Evolutionary conservation across 805 yeast genomes (phyloP), one percentile per base, ranked within the genome.

Genomic region (Metschnikowia aberdeeniae): DNA sequence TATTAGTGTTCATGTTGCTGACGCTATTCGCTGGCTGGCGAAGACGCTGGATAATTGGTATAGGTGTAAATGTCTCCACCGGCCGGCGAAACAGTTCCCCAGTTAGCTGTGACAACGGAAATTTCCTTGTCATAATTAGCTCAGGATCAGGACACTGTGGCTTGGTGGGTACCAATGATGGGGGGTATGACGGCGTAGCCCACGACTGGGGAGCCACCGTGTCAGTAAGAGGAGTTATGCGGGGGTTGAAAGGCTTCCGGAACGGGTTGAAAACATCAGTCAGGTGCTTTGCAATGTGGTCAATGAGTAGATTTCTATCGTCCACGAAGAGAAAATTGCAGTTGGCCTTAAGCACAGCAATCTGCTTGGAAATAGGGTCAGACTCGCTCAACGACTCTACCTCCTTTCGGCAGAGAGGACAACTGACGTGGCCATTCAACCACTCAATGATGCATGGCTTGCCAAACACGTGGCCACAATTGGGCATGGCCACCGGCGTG

Each of bases 161-260:
- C 10, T n/a, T 36, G 26, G 42, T 20, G 6, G 34, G 35, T 5
- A 24, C 28, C 24, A 20, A 11, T 9, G 28, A 17, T 3, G 32
- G 36, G 8, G 55, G 53, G 37, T 54, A 50, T 32, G 40, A 27
- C 3, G 67, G 62, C 4, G 61, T 58, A 14, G 63, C 63, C 70
- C 70, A 68, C 35, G 52, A 52, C 44, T 68, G 74, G 13, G 52
- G 60, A 54, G 67, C 62, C 39, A 55, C 60, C 4, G 68, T 57
- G 50, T 70, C 75, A 2, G 73, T 68, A 24, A 70, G 57, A 5
- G 75, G 73, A 0, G 72, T 68, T 17, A 69, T 57, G 3, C 55
- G 13, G 6, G 71, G 66, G 43, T 61, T 63, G 47, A 58, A 60
- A 1, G 73, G 68, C 43, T 72, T 59, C 45, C 66, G 58, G 42